phyloP scores from a whole-genome alignment of 257 asterid species.

The Asclepias syriaca region DNA sequence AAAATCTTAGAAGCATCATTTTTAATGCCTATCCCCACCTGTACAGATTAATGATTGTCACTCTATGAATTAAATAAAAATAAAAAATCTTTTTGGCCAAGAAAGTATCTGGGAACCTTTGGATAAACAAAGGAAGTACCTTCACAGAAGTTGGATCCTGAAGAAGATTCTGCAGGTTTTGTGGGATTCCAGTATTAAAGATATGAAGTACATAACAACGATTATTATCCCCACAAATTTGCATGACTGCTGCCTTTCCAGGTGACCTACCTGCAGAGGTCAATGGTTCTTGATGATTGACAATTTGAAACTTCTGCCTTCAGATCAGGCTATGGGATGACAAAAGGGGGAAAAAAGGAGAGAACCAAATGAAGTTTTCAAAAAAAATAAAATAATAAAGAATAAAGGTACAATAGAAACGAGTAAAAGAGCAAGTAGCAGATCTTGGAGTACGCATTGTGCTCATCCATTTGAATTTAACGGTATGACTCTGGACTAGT shows the following conservation, averaged over 20 bases:
- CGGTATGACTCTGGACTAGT: not conserved
- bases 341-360: not conserved
- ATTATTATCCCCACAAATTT: constrained; percentile 64
- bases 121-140: constrained; percentile 31
- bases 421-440: not conserved
- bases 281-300: constrained; percentile 13
- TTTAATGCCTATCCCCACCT: constrained; percentile 83
- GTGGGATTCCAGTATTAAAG: constrained; percentile 70
- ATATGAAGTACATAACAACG: constrained; percentile 76
- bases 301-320: not conserved
- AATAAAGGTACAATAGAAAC: not conserved
- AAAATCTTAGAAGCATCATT: constrained; percentile 55
- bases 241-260: constrained; percentile 89
- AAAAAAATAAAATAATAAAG: not conserved
- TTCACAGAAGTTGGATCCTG: constrained; percentile 58
- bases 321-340: not conserved
- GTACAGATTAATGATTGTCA: constrained; percentile 16
- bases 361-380: not conserved
- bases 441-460: not conserved
- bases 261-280: constrained; percentile 60
- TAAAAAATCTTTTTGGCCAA: not conserved
- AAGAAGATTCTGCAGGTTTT: constrained; percentile 56
- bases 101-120: not conserved
- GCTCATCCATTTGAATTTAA: not conserved
- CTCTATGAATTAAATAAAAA: not conserved